Percentiles rank a stretch among this genome's conserved stretches.
phyloP scores from a whole-genome alignment of 2,329 filamentous ascomycete genomes.

The Neonectria punicea region DNA sequence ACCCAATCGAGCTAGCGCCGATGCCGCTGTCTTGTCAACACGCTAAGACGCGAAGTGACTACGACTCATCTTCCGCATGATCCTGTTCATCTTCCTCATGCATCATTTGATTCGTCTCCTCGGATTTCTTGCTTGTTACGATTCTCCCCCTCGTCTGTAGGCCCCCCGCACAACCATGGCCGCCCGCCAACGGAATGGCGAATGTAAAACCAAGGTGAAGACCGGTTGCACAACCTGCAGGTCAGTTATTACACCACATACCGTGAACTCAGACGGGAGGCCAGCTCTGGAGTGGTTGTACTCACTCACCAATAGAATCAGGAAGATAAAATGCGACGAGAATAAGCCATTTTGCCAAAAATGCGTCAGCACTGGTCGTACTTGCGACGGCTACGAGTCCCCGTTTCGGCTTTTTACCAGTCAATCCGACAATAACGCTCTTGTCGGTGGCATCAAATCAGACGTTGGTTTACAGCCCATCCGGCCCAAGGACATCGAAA shows the following conservation, averaged over 20 bases:
- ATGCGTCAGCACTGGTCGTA: constrained; percentile 52
- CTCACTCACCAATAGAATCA: constrained; percentile 44
- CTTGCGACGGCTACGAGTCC: constrained; percentile 56
- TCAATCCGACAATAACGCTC: constrained; percentile 23
- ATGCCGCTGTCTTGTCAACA: no score
- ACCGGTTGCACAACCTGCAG: constrained; percentile 57
- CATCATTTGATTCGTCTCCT: constrained; percentile 28
- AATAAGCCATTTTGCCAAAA: constrained; percentile 49
- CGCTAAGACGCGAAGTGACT: no score
- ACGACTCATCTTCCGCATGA: no score
- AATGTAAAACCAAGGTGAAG: constrained; percentile 49
- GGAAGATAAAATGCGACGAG: constrained; percentile 53
- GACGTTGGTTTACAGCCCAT: constrained; percentile 29
- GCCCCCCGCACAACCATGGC: no score
- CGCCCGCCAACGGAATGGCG: constrained; percentile 41
- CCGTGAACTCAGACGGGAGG: background rate
- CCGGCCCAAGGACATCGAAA: constrained; percentile 44
- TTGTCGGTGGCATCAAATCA: constrained; percentile 19
- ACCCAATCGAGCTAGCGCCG: constrained; percentile 43
- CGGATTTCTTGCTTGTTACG: constrained; percentile 10
- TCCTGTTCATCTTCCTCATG: no score
- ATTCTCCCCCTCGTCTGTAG: background rate
- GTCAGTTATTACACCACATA: constrained; percentile 45
- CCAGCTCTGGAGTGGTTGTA: constrained; percentile 14
- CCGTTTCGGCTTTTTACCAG: constrained; percentile 46